Base-by-base conservation (phyloP, 176 grass and related monocot species). In the Dendrocalamus sinicus region DNA sequence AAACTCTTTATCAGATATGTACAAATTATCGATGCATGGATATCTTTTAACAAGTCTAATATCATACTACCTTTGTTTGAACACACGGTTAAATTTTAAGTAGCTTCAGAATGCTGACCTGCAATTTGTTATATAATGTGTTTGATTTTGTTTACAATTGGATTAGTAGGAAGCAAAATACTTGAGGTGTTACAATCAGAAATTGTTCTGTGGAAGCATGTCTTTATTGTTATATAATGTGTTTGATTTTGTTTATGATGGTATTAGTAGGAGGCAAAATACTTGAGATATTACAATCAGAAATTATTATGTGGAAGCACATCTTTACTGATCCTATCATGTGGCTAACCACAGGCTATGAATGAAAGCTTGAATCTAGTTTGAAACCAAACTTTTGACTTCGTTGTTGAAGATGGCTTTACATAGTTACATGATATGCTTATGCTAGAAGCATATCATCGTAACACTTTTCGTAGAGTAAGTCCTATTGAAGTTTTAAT, bases 381-480 rank as follows among this genome's bases (percentile, higher is more conserved):
- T 22, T 98, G 96, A 93, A 86, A 93, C 75, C 96, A 98, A 76
- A 95, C 90, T 71, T 95, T 95, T 22, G 93, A 98, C 73, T 94
- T 95, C 53, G 90, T 98, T 24, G 96, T 96, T 4, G 96, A 98
- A 94, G 93, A 98, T 89, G 93, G 91, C 32, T 84, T 32, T 32
- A 32, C 30, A 32, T 32, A 32, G 30, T 32, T 32, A 32, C 30
- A 32, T 32, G 30, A 32, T 32, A 32, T 32, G 28, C 28, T 30
- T 30, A 30, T 30, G 30, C 30, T 32, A 32, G 30, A 32, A 32
- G 30, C 30, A 32, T 32, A 2, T 32, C 2, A 32, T 32, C 2
- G 30, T 32, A 2, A 32, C 30, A 32, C 30, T 32, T 32, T 32
- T 32, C 30, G 30, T 32, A 32, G 30, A 32, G 30, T 32, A 32